Conservation (phyloP, 768 basidiomycete genomes). For the Lentinula boryana region DNA sequence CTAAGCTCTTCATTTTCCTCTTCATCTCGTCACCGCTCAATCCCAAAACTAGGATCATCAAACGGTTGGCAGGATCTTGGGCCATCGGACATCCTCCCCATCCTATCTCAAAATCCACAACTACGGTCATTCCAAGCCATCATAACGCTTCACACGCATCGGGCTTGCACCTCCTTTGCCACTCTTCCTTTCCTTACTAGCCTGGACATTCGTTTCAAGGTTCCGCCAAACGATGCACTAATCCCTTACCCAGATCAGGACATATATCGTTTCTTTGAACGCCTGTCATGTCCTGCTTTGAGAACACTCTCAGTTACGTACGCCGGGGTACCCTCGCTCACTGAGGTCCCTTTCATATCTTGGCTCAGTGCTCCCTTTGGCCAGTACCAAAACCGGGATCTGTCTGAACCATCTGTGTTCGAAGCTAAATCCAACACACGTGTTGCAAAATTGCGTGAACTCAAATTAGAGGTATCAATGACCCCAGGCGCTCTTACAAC, state of each 20-base stretch:
- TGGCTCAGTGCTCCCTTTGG: background rate
- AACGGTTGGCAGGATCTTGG: background rate
- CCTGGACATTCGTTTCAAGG: background rate
- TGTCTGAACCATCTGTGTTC: too few relatives aligned
- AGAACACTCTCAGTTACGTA: background rate
- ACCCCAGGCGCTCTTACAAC: background rate
- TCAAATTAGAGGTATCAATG: background rate
- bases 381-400: background rate
- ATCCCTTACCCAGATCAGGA: background rate
- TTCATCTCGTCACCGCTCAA: background rate
- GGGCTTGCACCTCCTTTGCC: background rate
- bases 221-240: background rate
- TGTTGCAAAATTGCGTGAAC: background rate
- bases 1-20: background rate
- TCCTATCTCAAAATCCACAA: background rate
- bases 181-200: background rate
- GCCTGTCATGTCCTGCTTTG: background rate
- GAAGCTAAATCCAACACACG: background rate
- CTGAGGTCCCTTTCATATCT: background rate
- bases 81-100: background rate
- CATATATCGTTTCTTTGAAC: background rate
- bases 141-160: background rate
- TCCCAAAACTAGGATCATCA: background rate
- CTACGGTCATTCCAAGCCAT: background rate
- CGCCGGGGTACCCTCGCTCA: background rate